These are phyloP conservation scores for Jamesozyma lodderae DNA, from an alignment of 805 yeast genomes.

Conservation along the genomic window DNA sequence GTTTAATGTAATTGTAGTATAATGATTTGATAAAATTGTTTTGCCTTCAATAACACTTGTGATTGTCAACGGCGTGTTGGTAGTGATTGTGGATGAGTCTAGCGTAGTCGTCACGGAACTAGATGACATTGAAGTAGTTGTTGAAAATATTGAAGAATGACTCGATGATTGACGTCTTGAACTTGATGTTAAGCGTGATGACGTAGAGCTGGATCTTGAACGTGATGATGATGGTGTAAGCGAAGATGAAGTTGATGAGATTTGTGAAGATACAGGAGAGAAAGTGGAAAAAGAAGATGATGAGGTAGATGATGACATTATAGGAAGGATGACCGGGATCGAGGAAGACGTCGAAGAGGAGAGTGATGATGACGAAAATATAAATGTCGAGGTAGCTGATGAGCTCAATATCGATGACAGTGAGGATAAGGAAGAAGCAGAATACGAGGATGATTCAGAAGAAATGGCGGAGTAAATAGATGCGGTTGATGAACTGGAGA, in stretches of 20 bases:
- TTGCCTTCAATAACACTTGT: slow-evolving; percentile 29
- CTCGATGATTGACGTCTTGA: neutral
- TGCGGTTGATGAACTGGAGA: neutral
- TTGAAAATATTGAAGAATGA: neutral
- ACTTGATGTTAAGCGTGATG: neutral
- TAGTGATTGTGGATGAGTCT: slow-evolving; percentile 1
- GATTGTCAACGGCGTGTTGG: neutral
- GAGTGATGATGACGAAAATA: neutral
- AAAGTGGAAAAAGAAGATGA: neutral
- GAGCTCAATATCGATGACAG: slow-evolving; percentile 4
- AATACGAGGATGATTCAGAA: slow-evolving; percentile 4
- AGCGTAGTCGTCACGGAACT: neutral
- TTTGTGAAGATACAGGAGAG: neutral
- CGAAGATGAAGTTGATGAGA: slow-evolving; percentile 3
- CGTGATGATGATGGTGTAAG: neutral
- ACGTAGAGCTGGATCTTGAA: neutral
- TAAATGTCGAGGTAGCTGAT: neutral
- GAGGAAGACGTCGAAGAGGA: neutral
- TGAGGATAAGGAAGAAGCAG: slow-evolving; percentile 4
- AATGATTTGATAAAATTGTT: slow-evolving; percentile 27
- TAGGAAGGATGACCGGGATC: neutral
- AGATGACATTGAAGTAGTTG: slow-evolving; percentile 1
- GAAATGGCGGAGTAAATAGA: neutral
- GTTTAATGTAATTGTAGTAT: slow-evolving; percentile 26
- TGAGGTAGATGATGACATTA: neutral